phyloP scores from a whole-genome alignment of 2,329 filamentous ascomycete species.

The Pseudogymnoascus sp. region DNA sequence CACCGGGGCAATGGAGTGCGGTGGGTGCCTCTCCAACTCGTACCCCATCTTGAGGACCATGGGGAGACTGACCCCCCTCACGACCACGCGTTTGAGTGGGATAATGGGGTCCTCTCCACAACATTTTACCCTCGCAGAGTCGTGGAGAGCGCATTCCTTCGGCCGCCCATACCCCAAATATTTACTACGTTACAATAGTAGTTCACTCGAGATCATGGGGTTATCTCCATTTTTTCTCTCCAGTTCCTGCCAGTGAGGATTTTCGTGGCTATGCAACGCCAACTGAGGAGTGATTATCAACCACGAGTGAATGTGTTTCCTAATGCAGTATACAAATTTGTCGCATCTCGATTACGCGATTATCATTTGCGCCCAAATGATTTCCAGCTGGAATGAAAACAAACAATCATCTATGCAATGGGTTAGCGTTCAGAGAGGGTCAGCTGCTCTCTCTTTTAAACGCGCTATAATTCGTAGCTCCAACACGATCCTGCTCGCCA shows the following conservation, averaged over 20 bases:
- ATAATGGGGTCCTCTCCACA: conserved; percentile 2
- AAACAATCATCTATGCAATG: background rate
- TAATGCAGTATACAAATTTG: background rate
- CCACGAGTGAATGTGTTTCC: background rate
- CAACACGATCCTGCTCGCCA: background rate
- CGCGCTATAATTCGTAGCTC: background rate
- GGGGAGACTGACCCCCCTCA: background rate
- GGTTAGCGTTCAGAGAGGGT: background rate
- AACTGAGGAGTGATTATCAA: background rate
- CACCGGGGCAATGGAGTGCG: background rate
- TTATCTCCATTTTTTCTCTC: background rate
- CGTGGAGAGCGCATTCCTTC: background rate
- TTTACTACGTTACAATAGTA: background rate
- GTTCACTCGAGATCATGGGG: background rate
- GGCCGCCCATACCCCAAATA: background rate
- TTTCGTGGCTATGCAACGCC: background rate
- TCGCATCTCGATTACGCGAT: conserved; percentile 1
- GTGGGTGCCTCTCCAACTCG: background rate
- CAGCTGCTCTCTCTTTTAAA: background rate
- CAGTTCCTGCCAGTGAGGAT: background rate
- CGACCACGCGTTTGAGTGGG: conserved; percentile 3
- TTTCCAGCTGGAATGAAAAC: background rate
- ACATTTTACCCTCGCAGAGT: background rate
- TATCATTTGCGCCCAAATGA: background rate
- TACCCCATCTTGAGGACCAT: background rate